These are phyloP conservation scores for Suhomyces sp. DNA, from an alignment of 805 yeast genomes.

Conservation along the genomic window DNA sequence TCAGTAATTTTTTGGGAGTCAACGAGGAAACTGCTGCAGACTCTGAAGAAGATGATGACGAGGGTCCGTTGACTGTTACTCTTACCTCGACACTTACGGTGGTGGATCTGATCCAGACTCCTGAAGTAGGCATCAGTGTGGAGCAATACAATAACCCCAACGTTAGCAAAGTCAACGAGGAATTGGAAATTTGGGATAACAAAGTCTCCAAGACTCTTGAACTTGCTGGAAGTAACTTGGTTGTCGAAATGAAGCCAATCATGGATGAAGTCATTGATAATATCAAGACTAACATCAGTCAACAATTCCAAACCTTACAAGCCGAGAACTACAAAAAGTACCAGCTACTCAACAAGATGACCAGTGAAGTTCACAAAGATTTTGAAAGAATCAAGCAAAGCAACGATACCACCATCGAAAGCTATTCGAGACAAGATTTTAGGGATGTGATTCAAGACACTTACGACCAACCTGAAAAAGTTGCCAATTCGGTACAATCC, in stretches of 20 bases:
- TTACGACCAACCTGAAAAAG: slow-evolving; percentile 20
- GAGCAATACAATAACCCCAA: slow-evolving; percentile 4
- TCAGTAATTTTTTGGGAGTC: neutral
- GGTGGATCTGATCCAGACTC: neutral
- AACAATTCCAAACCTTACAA: slow-evolving; percentile 27
- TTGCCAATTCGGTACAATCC: slow-evolving; percentile 20
- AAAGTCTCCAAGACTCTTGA: slow-evolving; percentile 33
- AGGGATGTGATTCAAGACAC: slow-evolving; percentile 30
- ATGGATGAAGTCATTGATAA: slow-evolving; percentile 21
- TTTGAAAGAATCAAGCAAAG: slow-evolving; percentile 25
- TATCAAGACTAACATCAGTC: slow-evolving; percentile 24
- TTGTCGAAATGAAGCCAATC: slow-evolving; percentile 28
- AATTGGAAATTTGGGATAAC: slow-evolving; percentile 29
- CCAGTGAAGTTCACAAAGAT: slow-evolving; percentile 32
- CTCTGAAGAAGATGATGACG: slow-evolving; percentile 3
- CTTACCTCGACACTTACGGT: slow-evolving; percentile 8
- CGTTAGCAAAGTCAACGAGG: slow-evolving; percentile 19
- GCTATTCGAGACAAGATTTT: slow-evolving; percentile 33
- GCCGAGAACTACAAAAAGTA: slow-evolving; percentile 26
- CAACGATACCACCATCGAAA: slow-evolving; percentile 11
- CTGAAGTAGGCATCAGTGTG: slow-evolving; percentile 3
- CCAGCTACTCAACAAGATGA: slow-evolving; percentile 28
- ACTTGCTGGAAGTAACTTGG: slow-evolving; percentile 32
- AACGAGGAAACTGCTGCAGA: neutral
- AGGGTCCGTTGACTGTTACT: neutral